Evolutionary conservation across 805 yeast genomes (phyloP), one percentile per base, ranked within the genome.

Genomic region (Nakazawaea peltata): DNA sequence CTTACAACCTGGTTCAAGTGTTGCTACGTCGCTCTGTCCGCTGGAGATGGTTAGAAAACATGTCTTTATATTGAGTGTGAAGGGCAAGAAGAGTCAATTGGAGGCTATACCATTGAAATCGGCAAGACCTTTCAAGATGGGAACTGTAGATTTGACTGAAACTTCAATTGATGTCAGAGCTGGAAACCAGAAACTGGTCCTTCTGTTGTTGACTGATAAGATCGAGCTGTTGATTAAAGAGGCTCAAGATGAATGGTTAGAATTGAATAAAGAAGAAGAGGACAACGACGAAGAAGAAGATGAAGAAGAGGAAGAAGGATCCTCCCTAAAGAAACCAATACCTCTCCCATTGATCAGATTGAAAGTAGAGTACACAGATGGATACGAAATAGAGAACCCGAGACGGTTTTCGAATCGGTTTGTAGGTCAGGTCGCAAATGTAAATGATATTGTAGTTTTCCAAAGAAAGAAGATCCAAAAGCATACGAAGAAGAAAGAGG

Each of bases 1-100:
- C 0, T 64, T 92, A 26, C 96, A 87, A 52, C 92, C 95, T 0
- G 98, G 98, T 1, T 84, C 95, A 1, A 82, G 95, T 0, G 82
- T 92, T 13, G 97, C 95, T 0, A 92, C 98, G 0, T 79, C 95
- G 2, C 62, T 92, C 17, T 73, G 83, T 40, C 92, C 82, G 35
- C 94, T 90, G 9, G 98, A 92, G 51, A 71, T 85, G 0, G 66
- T 74, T 12, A 73, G 69, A 23, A 92, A 92, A 51, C 69, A 76
- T 51, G 88, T 78, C 0, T 88, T 81, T 37, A 63, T 92, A 2
- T 45, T 92, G 41, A 75, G 73, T 30, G 62, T 90, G 14, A 65
- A 71, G n/a, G 77, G 75, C 3, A 65, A 61, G 27, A 63, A 74
- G 30, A 75, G 72, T 45, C 55, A 69, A 1, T 36, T 81, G 18